Conservation (phyloP, 805 yeast species). For the Myxozyma neglecta region DNA sequence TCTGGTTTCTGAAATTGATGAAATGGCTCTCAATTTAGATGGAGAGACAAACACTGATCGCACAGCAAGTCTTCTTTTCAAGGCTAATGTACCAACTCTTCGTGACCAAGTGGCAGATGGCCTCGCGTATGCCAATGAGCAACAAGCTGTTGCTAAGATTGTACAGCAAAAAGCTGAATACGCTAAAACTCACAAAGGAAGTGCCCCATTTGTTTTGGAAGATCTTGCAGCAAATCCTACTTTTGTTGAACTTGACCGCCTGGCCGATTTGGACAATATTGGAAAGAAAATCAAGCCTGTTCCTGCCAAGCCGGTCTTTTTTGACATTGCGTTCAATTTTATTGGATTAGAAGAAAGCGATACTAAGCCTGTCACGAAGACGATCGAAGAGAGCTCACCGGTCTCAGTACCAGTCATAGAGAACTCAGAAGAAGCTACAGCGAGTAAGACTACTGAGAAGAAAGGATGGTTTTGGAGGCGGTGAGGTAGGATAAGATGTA, state of each 20-base stretch:
- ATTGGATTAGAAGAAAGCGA: conserved; percentile 41
- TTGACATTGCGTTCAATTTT: conserved; percentile 86
- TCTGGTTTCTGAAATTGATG: conserved; percentile 22
- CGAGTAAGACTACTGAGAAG: conserved; percentile 4
- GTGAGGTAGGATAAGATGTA: background rate
- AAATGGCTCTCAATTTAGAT: conserved; percentile 17
- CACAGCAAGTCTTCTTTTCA: conserved; percentile 12
- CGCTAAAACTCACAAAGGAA: conserved; percentile 12
- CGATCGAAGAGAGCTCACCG: background rate
- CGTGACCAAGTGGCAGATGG: conserved; percentile 19
- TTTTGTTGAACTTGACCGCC: conserved; percentile 33
- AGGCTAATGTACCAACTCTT: conserved; percentile 18
- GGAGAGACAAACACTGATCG: conserved; percentile 11
- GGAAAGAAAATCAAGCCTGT: conserved; percentile 53
- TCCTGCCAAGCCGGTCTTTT: conserved; percentile 82
- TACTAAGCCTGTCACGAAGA: background rate
- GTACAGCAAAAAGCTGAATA: background rate
- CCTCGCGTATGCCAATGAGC: conserved; percentile 14
- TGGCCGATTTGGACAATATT: conserved; percentile 38
- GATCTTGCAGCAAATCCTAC: conserved; percentile 46
- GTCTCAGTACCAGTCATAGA: background rate
- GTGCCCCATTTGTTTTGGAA: conserved; percentile 45
- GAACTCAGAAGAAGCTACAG: background rate
- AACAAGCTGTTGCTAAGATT: background rate
- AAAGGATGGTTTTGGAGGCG: conserved; percentile 30